Percentiles rank a stretch among this genome's conserved stretches.
Evolutionary conservation across 1,284 basidiomycete genomes (phyloP).

Genomic region (Phylloporus sp.): DNA sequence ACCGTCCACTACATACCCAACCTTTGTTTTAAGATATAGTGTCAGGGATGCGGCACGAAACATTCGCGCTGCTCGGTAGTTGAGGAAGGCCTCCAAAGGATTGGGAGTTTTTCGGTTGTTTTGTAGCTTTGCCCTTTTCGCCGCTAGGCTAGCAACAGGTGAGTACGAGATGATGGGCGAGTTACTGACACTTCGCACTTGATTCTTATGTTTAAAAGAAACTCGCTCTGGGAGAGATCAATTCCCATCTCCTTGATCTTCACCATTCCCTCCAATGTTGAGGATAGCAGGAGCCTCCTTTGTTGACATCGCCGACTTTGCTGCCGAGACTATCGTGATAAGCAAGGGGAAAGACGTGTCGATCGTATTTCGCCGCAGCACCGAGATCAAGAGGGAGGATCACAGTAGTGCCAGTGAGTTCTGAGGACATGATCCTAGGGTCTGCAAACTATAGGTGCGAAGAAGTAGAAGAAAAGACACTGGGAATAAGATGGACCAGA

Average conservation of each 20-base stretch:
- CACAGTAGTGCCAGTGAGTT: neutral
- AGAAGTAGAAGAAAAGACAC: too few species aligned
- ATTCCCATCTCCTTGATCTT: constrained; percentile 4
- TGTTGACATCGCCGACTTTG: neutral
- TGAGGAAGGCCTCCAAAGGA: neutral
- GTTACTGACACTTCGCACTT: neutral
- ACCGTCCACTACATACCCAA: too few species aligned
- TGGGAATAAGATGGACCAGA: too few species aligned
- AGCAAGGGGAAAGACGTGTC: neutral
- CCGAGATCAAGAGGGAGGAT: constrained; percentile 3
- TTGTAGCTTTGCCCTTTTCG: neutral
- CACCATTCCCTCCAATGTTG: constrained; percentile 7
- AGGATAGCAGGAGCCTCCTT: constrained; percentile 5
- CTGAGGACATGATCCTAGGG: too few species aligned
- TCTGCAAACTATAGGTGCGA: too few species aligned
- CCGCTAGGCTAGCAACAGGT: neutral
- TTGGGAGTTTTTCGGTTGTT: neutral
- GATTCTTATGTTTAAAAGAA: neutral
- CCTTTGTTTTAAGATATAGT: neutral
- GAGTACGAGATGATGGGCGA: neutral
- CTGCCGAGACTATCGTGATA: neutral
- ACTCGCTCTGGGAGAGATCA: neutral
- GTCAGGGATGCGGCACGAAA: neutral
- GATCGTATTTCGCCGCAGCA: neutral
- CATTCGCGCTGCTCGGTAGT: neutral